Evolutionary conservation across 371 early-diverging fungal genomes (phyloP).

Genomic region (Zancudomyces culisetae): DNA sequence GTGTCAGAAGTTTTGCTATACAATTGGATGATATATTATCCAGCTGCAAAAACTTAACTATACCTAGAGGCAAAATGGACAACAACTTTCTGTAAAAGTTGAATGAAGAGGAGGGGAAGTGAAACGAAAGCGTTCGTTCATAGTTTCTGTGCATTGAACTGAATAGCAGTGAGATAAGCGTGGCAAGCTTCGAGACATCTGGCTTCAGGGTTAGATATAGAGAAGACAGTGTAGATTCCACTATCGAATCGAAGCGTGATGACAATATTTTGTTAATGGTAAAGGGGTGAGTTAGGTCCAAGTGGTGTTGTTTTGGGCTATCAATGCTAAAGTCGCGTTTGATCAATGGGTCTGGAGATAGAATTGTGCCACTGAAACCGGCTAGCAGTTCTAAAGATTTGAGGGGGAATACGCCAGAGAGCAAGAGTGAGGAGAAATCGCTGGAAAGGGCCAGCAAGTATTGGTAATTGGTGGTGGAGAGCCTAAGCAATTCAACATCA

Average conservation of each 20-base stretch:
- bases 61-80: no score
- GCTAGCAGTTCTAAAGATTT: neutral
- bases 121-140: neutral
- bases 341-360: neutral
- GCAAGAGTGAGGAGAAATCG: neutral
- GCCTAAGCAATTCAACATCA: neutral
- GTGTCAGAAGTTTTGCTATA: no score
- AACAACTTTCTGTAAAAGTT: no score
- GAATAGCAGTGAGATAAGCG: conserved; percentile 5
- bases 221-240: conserved; percentile 11
- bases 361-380: neutral
- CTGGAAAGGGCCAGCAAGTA: neutral
- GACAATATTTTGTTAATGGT: no score
- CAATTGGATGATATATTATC: no score
- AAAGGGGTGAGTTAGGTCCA: neutral
- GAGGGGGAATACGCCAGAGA: neutral
- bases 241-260: conserved; percentile 19
- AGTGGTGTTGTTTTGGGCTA: neutral
- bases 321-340: neutral
- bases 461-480: neutral
- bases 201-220: conserved; percentile 8
- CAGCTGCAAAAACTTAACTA: no score
- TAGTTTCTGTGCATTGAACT: conserved; percentile 6
- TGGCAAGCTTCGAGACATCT: conserved; percentile 3
- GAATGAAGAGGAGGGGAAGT: no score